Evolutionary conservation across 148 eudicot species (phyloP).

Genomic region (Vaccinium macrocarpon): DNA sequence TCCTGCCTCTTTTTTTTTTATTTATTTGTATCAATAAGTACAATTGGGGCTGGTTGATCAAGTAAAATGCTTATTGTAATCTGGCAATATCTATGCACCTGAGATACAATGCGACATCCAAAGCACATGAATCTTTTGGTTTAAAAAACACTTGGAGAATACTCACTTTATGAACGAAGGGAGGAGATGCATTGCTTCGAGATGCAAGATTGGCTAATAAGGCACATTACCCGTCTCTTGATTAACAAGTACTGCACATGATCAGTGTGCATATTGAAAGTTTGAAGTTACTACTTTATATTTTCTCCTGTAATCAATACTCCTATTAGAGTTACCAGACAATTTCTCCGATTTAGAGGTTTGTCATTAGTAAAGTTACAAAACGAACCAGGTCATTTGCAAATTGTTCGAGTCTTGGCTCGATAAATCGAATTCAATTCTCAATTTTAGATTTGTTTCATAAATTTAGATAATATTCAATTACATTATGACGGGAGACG

Average conservation of each 20-base stretch:
- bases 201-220: neutral
- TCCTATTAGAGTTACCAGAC: too few relatives aligned
- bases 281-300: neutral
- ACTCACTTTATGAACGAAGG: neutral
- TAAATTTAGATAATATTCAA: too few relatives aligned
- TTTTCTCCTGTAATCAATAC: too few relatives aligned
- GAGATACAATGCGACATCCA: neutral
- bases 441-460: too few relatives aligned
- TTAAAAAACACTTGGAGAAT: neutral
- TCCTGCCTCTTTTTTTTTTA: conserved; percentile 5
- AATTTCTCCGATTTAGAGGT: too few relatives aligned
- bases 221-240: neutral
- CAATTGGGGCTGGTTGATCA: neutral
- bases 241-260: neutral
- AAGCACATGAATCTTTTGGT: neutral
- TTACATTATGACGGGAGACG: too few relatives aligned
- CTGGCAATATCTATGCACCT: neutral
- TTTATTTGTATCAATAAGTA: neutral
- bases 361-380: too few relatives aligned
- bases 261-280: neutral
- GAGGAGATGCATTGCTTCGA: neutral
- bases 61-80: neutral
- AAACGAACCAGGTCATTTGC: too few relatives aligned
- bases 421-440: too few relatives aligned
- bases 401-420: too few relatives aligned